Conservation (phyloP, 2,329 filamentous ascomycete genomes). For the Aulographum hederae region DNA sequence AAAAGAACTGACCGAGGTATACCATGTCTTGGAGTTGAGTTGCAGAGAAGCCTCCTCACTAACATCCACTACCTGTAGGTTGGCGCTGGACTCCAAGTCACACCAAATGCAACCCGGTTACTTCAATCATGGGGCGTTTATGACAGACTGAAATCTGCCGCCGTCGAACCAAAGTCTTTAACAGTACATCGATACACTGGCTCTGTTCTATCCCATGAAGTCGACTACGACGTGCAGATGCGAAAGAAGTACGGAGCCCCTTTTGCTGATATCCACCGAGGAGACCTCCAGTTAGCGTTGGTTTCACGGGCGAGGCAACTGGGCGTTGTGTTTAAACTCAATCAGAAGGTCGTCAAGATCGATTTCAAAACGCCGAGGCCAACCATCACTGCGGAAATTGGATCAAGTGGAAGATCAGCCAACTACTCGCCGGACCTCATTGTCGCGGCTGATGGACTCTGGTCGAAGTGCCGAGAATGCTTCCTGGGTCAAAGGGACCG, state of each 20-base stretch:
- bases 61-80: neutral
- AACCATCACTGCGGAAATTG: neutral
- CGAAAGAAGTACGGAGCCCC: neutral
- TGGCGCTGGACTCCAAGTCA: conserved; percentile 32
- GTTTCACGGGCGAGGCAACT: conserved; percentile 28
- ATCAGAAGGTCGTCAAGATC: conserved; percentile 10
- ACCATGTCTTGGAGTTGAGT: neutral
- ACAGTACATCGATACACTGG: neutral
- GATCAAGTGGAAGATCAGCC: no score
- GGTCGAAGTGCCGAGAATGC: conserved; percentile 25
- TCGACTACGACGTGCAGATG: neutral
- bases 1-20: neutral
- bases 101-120: conserved; percentile 29
- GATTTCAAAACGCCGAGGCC: neutral
- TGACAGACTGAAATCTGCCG: neutral
- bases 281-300: conserved; percentile 30
- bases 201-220: neutral
- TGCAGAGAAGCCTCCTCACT: no score
- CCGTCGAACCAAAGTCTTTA: neutral
- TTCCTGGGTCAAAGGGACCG: conserved; percentile 26
- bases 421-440: conserved; percentile 34
- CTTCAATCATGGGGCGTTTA: conserved; percentile 9
- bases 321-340: conserved; percentile 27
- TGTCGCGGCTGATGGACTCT: conserved; percentile 42
- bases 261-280: conserved; percentile 26